Evolutionary conservation across 345 rosid genomes (phyloP).

Genomic region (Aquilaria malaccensis): DNA sequence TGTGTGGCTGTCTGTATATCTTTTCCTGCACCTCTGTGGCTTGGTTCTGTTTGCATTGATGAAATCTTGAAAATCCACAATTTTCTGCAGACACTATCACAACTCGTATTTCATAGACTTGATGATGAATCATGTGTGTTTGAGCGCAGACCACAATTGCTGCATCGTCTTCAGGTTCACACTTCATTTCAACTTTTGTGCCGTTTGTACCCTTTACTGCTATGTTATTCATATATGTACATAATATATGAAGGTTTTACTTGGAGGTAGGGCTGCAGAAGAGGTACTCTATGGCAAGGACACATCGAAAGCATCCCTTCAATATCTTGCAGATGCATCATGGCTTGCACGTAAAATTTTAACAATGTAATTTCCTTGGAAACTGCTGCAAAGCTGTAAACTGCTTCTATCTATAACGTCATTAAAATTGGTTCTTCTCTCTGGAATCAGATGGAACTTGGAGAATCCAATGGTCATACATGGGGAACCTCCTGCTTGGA

Average conservation of each 20-base stretch:
- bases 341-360: slow-evolving; percentile 96
- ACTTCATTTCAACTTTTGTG: slow-evolving; percentile 5
- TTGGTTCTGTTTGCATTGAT: neutral
- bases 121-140: slow-evolving; percentile 86
- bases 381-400: neutral
- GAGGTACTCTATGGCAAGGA: slow-evolving; percentile 84
- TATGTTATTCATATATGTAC: neutral
- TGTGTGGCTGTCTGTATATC: neutral
- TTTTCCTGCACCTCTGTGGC: neutral
- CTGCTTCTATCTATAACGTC: slow-evolving; percentile 4
- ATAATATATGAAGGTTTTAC: slow-evolving; percentile 46
- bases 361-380: slow-evolving; percentile 43
- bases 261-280: slow-evolving; percentile 96
- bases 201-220: neutral
- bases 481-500: slow-evolving; percentile 93
- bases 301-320: slow-evolving; percentile 77
- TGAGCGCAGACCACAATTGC: slow-evolving; percentile 82
- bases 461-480: slow-evolving; percentile 91
- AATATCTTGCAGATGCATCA: slow-evolving; percentile 87
- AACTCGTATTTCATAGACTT: slow-evolving; percentile 78
- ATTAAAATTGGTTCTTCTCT: slow-evolving; percentile 6
- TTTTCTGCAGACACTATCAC: slow-evolving; percentile 59
- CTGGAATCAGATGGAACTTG: slow-evolving; percentile 76
- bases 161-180: slow-evolving; percentile 89
- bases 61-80: slow-evolving; percentile 2